Evolutionary conservation across 345 rosid genomes (phyloP), one percentile per base, ranked within the genome.

Genomic region (Citrus unshiu): DNA sequence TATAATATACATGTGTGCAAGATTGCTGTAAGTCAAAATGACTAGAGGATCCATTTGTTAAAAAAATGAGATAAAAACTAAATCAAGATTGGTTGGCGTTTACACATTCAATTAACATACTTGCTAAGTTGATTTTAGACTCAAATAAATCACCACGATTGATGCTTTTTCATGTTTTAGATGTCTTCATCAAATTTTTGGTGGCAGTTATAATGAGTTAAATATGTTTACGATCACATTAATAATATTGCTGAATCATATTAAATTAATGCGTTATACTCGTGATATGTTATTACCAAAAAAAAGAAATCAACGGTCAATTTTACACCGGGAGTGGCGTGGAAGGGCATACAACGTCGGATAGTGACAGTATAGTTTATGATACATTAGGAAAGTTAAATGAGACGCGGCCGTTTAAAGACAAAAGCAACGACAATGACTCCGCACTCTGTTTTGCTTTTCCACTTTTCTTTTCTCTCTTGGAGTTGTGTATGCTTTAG

Each of bases 371-470:
- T 63, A 37, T 12, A 0, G 69, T 34, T 7, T 14, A 8, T 34
- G 43, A 75, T 54, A 18, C 77, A 81, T 29, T 29, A 19, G 61
- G 74, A 72, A 76, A 76, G 75, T 24, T 73, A 77, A 81, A 63
- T 25, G n/a, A 63, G 88, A 80, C 82, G 77, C 63, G 77, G 82
- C 84, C 78, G 82, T 67, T 80, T 75, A 72, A 64, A 21, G 80
- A 80, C 80, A 85, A 79, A 80, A 25, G 43, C 22, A 37, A 49
- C 21, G 73, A 75, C 75, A 21, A 64, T 40, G 82, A 75, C 79
- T 21, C 22, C 22, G 58, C 58, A 4, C 59, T 16, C 35, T 69
- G 35, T 37, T 30, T 21, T 21, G 19, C 7, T 19, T 34, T 57
- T 32, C 13, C 46, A 0, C 1, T 49, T 7, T 18, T 18, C 10